Evolutionary conservation across 2,329 filamentous ascomycete species (phyloP).

Genomic region (Aspergillus sp.): DNA sequence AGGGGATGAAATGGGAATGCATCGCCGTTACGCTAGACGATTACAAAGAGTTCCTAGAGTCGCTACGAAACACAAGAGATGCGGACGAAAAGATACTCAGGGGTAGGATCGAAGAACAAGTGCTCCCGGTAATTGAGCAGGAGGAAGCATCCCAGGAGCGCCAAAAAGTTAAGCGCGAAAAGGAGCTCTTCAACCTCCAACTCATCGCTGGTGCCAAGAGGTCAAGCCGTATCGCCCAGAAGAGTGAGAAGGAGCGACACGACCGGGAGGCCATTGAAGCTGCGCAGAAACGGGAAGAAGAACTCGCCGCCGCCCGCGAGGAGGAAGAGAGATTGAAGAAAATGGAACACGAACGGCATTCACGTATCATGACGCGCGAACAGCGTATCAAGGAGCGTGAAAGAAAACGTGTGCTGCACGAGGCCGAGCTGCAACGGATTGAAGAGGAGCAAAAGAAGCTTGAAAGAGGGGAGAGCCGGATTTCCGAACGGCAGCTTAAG

Average conservation of each 20-base stretch:
- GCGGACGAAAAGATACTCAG: conserved; percentile 79
- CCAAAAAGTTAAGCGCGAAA: conserved; percentile 73
- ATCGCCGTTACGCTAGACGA: conserved; percentile 79
- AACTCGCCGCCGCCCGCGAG: conserved; percentile 62
- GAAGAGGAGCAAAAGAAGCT: conserved; percentile 71
- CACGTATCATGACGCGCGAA: conserved; percentile 78
- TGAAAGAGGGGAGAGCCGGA: conserved; percentile 56
- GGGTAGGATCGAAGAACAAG: conserved; percentile 69
- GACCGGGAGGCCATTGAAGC: conserved; percentile 71
- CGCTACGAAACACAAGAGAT: conserved; percentile 74
- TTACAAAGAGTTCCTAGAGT: conserved; percentile 68
- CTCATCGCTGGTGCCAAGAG: conserved; percentile 93
- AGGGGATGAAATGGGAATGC: conserved; percentile 85
- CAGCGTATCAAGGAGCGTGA: conserved; percentile 84
- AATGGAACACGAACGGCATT: conserved; percentile 72
- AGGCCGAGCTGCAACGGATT: conserved; percentile 77
- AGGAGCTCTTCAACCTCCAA: conserved; percentile 76
- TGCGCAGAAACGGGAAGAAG: conserved; percentile 63
- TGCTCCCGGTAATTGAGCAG: conserved; percentile 81
- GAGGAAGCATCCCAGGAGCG: conserved; percentile 67
- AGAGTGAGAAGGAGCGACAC: conserved; percentile 73
- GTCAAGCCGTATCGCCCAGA: conserved; percentile 83
- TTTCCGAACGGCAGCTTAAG: conserved; percentile 78
- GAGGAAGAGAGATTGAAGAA: conserved; percentile 63
- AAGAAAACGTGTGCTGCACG: conserved; percentile 74